Base-by-base conservation (phyloP, 345 rosid genomes). In the Aquilaria sinensis region DNA sequence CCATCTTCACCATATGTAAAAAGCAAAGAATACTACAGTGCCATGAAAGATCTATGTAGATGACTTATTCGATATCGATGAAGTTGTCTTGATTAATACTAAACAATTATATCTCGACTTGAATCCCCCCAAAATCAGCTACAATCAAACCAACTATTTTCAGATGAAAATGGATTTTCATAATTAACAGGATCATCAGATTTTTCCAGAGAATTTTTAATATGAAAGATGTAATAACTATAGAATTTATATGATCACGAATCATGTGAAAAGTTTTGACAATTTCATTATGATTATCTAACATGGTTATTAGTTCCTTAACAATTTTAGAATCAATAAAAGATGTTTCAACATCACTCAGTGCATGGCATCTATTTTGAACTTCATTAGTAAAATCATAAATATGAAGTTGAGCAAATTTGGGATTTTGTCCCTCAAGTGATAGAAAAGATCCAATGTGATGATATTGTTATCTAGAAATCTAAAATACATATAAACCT, bases 1-100 rank as follows among this genome's bases (percentile, higher is more conserved):
- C 66, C 71, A n/a, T 67, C 60, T 31, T 67, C 60, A 2, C 71
- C 71, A 45, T 45, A 67, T 6, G 65, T 47, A 10, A 41, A 46
- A 6, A 60, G 9, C 1, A 58, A 15, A 3, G 70, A 63, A 50
- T 66, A 66, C n/a, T 58, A 56, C 47, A 66, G 8, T 31, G 64
- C 56, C 63, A 67, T 60, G 10, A 41, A 53, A 5, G 9, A 14
- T 1, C 32, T 53, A 46, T 67, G 66, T 12, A 37, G 1, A 10
- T 7, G 31, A 31, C 51, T 60, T 0, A 67, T 53, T 4, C 30
- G 7, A 31, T 68, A 10, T 4, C 30, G 7, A 31, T 68, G n/a
- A 2, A 68, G 31, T 0, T 53, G 47, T 0, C 16, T 47, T 23
- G 23, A 2, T 15, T 7, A 7, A 7, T 37, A 37, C 7, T 37